These are phyloP conservation scores for Yamadazyma conglobata DNA, from an alignment of 1,139 yeast species.

Conservation along the genomic window DNA sequence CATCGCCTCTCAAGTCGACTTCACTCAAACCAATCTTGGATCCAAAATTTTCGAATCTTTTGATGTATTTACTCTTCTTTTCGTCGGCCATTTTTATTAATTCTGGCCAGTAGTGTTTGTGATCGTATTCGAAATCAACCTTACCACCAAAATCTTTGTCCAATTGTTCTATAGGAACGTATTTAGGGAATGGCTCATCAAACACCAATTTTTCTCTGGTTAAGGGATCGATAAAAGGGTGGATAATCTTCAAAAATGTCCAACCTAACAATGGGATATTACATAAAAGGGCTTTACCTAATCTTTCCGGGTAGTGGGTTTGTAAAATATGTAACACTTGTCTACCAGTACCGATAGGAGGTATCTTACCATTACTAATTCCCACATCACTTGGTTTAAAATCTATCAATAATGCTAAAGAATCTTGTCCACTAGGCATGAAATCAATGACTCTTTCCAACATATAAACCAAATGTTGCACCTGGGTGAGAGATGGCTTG, in stretches of 20 bases:
- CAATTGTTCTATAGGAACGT: conserved; percentile 44
- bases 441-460: conserved; percentile 44
- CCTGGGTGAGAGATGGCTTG: conserved; percentile 40
- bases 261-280: conserved; percentile 49
- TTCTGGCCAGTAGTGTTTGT: conserved; percentile 41
- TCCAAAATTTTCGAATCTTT: conserved; percentile 40
- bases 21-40: conserved; percentile 52
- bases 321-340: conserved; percentile 71
- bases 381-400: conserved; percentile 47
- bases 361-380: conserved; percentile 63
- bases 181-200: conserved; percentile 46
- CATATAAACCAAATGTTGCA: conserved; percentile 50
- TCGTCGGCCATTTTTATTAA: conserved; percentile 39
- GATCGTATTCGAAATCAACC: conserved; percentile 41
- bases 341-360: conserved; percentile 76
- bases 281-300: conserved; percentile 46
- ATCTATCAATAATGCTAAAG: conserved; percentile 45
- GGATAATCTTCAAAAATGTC: conserved; percentile 45
- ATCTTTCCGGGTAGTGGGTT: conserved; percentile 48
- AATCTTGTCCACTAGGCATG: conserved; percentile 51
- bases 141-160: conserved; percentile 46
- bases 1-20: conserved; percentile 58
- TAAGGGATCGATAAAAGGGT: conserved; percentile 49
- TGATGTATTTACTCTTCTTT: conserved; percentile 33
- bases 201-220: conserved; percentile 48